Evolutionary conservation across 2,329 filamentous ascomycete genomes (phyloP).

Genomic region (Cercospora nicotianae): DNA sequence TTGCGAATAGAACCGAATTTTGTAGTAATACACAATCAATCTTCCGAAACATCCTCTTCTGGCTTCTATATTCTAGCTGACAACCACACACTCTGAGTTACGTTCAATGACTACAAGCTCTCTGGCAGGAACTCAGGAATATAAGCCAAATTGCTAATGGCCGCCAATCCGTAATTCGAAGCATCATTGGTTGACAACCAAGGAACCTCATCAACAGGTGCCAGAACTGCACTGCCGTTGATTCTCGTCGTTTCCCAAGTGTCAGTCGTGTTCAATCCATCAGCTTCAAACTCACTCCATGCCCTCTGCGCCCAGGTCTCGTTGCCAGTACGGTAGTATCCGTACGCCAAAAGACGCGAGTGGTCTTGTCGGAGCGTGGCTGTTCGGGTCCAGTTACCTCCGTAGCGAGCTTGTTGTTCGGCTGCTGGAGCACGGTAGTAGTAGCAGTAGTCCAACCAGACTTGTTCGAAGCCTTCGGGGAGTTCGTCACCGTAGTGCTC

Average conservation of each 20-base stretch:
- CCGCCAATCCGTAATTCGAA: slow-evolving; percentile 58
- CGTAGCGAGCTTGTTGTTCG: slow-evolving; percentile 57
- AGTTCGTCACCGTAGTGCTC: slow-evolving; percentile 51
- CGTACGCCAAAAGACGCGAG: slow-evolving; percentile 59
- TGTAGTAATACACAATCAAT: no score
- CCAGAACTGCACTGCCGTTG: slow-evolving; percentile 48
- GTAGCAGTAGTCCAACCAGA: slow-evolving; percentile 62
- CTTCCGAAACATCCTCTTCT: no score
- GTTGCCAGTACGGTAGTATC: slow-evolving; percentile 48
- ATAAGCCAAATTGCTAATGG: slow-evolving; percentile 56
- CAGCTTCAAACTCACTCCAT: slow-evolving; percentile 56
- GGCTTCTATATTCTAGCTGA: no score
- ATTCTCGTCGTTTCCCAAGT: slow-evolving; percentile 46
- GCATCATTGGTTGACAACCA: slow-evolving; percentile 61
- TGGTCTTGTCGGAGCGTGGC: slow-evolving; percentile 56
- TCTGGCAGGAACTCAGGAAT: slow-evolving; percentile 23
- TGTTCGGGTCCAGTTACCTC: slow-evolving; percentile 46
- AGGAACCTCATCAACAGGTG: slow-evolving; percentile 55
- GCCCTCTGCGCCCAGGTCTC: slow-evolving; percentile 52
- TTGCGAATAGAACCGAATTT: no score
- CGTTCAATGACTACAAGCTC: not conserved
- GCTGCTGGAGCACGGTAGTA: slow-evolving; percentile 54
- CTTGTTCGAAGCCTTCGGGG: slow-evolving; percentile 53
- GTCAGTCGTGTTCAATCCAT: slow-evolving; percentile 39
- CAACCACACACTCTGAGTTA: no score